phyloP scores from a whole-genome alignment of 495 filamentous ascomycete genomes.

The Aspergillus baeticus region DNA sequence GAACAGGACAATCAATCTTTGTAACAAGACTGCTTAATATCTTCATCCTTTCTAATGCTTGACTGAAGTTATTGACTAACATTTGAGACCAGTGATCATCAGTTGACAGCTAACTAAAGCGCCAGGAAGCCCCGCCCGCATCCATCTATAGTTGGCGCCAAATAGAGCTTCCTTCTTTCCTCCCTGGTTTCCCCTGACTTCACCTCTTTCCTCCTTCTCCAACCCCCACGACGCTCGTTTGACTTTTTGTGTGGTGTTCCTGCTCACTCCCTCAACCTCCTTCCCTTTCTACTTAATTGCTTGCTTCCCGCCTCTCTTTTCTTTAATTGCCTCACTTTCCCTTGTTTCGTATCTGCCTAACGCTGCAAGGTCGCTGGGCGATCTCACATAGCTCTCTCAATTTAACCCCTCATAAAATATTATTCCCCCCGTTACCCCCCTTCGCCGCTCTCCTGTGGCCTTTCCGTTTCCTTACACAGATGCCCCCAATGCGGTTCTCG shows the following conservation, averaged over 20 bases:
- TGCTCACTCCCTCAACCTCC: slow-evolving; percentile 8
- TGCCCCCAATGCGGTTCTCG: slow-evolving; percentile 43
- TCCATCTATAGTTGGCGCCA: no score
- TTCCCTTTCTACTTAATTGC: slow-evolving; percentile 5
- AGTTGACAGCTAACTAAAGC: no score
- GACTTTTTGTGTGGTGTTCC: background rate
- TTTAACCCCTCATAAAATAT: slow-evolving; percentile 10
- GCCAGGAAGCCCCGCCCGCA: no score
- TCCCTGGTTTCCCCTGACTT: slow-evolving; percentile 3
- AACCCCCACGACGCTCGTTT: slow-evolving; percentile 7
- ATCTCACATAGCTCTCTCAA: slow-evolving; percentile 22
- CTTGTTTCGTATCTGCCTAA: slow-evolving; percentile 3
- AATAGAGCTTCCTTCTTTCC: background rate
- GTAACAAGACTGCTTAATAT: background rate
- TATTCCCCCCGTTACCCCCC: slow-evolving; percentile 18
- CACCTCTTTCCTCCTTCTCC: background rate
- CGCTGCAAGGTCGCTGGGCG: slow-evolving; percentile 38
- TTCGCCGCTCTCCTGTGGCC: background rate
- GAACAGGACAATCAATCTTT: background rate
- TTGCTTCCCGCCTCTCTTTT: slow-evolving; percentile 8
- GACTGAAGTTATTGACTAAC: no score
- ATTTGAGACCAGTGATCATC: no score
- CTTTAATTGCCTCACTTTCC: slow-evolving; percentile 2
- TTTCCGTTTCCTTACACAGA: slow-evolving; percentile 11
- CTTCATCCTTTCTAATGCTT: no score